Conservation (phyloP, 176 grass and related monocot species). For the Oryza australiensis region DNA sequence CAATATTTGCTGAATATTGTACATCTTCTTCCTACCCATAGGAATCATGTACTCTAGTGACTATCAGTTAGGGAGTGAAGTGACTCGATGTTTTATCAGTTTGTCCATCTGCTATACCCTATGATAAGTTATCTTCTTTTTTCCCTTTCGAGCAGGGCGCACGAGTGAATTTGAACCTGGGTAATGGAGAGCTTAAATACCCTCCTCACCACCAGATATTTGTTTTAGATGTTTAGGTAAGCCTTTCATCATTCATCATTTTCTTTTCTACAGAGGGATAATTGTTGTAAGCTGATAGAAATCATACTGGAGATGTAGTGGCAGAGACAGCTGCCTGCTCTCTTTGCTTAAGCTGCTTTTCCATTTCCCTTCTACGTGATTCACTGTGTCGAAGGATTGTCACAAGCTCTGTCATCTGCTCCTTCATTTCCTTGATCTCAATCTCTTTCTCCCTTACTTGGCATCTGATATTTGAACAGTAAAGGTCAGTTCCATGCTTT, state of each 20-base stretch:
- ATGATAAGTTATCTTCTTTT: not conserved
- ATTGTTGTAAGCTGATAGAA: slow-evolving; percentile 26
- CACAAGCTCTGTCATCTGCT: slow-evolving; percentile 87
- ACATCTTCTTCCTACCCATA: not conserved
- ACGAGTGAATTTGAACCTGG: not conserved
- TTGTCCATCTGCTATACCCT: not conserved
- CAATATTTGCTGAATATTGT: not conserved
- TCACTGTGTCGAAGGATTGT: slow-evolving; percentile 84
- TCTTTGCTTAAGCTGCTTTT: slow-evolving; percentile 77
- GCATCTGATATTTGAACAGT: slow-evolving; percentile 57
- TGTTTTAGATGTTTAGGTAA: slow-evolving; percentile 1
- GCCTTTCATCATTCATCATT: not conserved
- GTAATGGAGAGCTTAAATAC: not conserved
- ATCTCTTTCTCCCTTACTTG: slow-evolving; percentile 77
- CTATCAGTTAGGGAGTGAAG: not conserved
- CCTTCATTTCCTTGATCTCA: slow-evolving; percentile 91
- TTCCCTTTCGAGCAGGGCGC: not conserved
- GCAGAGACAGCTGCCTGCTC: slow-evolving; percentile 62
- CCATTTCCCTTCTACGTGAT: slow-evolving; percentile 77
- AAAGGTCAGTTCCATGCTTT: slow-evolving; percentile 4
- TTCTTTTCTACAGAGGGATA: not conserved
- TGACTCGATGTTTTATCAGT: not conserved
- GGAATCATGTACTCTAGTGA: not conserved
- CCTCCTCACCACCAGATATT: not conserved
- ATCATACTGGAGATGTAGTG: slow-evolving; percentile 61